phyloP scores from a whole-genome alignment of 129 eudicot genomes.

The Solidago caesia region DNA sequence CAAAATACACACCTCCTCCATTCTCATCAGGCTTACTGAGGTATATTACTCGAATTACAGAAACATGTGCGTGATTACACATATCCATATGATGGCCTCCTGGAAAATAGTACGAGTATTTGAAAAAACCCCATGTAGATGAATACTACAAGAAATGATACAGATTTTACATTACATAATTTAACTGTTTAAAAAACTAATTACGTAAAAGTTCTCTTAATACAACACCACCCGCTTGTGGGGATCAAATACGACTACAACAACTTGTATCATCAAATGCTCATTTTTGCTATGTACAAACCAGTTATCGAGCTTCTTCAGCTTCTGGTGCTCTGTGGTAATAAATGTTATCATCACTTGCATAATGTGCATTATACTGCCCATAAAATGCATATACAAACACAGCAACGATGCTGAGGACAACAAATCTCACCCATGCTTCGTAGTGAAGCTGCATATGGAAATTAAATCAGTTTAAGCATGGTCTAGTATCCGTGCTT shows the following conservation, averaged over 20 bases:
- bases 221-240: conserved; percentile 16
- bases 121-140: too few species aligned
- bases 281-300: not conserved
- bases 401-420: conserved; percentile 62
- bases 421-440: conserved; percentile 87
- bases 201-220: not conserved
- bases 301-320: conserved; percentile 49
- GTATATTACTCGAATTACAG: too few species aligned
- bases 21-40: too few species aligned
- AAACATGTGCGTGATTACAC: too few species aligned
- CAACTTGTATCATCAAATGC: not conserved
- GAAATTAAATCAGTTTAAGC: conserved; percentile 13
- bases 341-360: conserved; percentile 47
- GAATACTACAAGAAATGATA: not conserved
- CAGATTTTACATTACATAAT: conserved; percentile 3
- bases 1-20: too few species aligned
- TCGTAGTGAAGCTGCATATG: conserved; percentile 89
- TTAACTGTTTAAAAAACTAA: conserved; percentile 4
- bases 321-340: conserved; percentile 60
- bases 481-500: not conserved
- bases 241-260: conserved; percentile 14
- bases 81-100: too few species aligned
- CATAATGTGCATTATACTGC: conserved; percentile 78
- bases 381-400: conserved; percentile 82
- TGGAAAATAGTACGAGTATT: too few species aligned